phyloP scores from a whole-genome alignment of 176 grass and related monocot species.

The Hordeum marinum region DNA sequence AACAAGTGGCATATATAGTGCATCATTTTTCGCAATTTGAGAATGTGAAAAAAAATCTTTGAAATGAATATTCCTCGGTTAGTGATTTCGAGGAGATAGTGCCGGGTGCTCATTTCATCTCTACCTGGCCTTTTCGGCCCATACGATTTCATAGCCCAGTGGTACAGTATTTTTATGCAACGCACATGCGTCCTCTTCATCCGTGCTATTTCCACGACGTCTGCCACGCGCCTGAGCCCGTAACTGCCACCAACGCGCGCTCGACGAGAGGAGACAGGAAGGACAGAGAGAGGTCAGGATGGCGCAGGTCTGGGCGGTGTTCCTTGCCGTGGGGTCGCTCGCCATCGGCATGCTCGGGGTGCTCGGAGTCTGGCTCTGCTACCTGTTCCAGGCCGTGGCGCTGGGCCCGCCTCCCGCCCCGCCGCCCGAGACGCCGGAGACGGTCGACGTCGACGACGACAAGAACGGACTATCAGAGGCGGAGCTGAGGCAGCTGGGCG shows the following conservation, averaged over 20 bases:
- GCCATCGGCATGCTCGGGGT: slow-evolving; percentile 57
- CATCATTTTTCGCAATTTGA: too few relatives aligned
- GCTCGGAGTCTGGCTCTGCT: slow-evolving; percentile 49
- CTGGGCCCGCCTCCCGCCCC: background rate
- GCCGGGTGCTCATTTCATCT: too few relatives aligned
- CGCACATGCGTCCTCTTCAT: background rate
- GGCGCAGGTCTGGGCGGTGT: slow-evolving; percentile 42
- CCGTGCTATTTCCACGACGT: background rate
- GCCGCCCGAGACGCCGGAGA: background rate
- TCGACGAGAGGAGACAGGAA: background rate
- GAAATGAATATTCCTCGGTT: too few relatives aligned
- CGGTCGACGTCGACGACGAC: background rate
- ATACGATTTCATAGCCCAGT: background rate
- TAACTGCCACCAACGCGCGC: background rate
- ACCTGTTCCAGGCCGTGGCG: slow-evolving; percentile 47
- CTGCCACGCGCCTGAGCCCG: slow-evolving; percentile 14
- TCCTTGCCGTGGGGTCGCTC: slow-evolving; percentile 40
- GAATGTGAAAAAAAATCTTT: too few relatives aligned
- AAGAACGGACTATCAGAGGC: slow-evolving; percentile 45
- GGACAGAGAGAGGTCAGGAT: slow-evolving; percentile 4
- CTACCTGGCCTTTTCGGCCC: background rate
- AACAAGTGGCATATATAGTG: too few relatives aligned
- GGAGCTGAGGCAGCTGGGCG: slow-evolving; percentile 30
- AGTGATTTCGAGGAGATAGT: too few relatives aligned
- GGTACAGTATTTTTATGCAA: background rate